Evolutionary conservation across 192 early-diverging fungal species (phyloP), one percentile per base, ranked within the genome.

Genomic region (Backusella australiensis): DNA sequence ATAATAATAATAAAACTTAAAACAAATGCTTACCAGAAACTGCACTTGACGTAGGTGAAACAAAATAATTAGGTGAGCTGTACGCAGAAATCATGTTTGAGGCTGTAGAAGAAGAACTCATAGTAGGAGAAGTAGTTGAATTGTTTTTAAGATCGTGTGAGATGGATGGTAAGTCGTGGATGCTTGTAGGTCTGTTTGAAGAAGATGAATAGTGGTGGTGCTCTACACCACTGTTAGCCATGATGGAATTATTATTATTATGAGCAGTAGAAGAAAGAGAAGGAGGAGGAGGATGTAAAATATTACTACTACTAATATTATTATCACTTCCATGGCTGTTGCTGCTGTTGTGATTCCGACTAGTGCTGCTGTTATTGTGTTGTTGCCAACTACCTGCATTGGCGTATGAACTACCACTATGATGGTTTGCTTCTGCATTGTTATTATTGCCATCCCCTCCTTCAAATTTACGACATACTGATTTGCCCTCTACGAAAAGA

Each of bases 361-460:
- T 41, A 44, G 26, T 71, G 29, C 17, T 68, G 67, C 35, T 68
- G 67, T 68, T 68, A 36, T 68, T 68, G 70, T 71, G 70, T 71
- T 44, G 44, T 44, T 71, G 70, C 70, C 70, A 71, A 71, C 70
- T 71, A 71, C 42, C 70, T 71, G 70, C 70, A 71, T 71, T 71
- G 70, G 44, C 70, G 70, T 71, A 71, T 71, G 70, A 71, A 71
- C 39, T 41, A 49, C 39, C 26, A 71, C n/a, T 11, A 4, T 63
- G 26, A 63, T 63, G 9, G 56, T 29, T 63, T 63, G 12, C 56
- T 29, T 63, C 56, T 63, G 56, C 36, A 70, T 42, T 70, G 36
- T n/a, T 44, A 71, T 71, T 44, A 71, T 71, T 71, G 15, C 26
- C 32, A 39, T 71, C 70, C 9, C 32, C 26, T 44, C 23, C 41